Percentiles rank a stretch among this genome's conserved stretches.
These are phyloP conservation scores for Aspergillus sp. DNA, from an alignment of 2,329 filamentous ascomycete species.

Conservation along the genomic window DNA sequence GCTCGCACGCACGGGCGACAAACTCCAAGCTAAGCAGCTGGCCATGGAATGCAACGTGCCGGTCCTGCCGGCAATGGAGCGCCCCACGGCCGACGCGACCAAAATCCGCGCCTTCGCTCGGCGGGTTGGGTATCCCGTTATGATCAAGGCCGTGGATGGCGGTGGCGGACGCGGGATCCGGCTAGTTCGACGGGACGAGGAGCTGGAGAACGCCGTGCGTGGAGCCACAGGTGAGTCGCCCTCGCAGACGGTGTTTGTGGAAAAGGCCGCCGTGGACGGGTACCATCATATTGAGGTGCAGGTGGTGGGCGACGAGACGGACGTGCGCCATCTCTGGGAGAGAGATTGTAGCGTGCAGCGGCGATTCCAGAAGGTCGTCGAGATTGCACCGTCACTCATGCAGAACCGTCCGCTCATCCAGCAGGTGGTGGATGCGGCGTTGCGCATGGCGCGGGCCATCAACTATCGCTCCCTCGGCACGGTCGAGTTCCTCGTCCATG, in stretches of 20 bases:
- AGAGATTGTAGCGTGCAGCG: constrained; percentile 61
- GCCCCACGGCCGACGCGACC: constrained; percentile 42
- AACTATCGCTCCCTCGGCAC: constrained; percentile 60
- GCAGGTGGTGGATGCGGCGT: constrained; percentile 52
- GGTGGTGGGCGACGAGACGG: constrained; percentile 56
- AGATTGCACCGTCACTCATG: constrained; percentile 55
- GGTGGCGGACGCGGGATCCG: constrained; percentile 62
- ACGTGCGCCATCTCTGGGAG: constrained; percentile 57
- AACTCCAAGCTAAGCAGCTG: constrained; percentile 52
- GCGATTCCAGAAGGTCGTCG: constrained; percentile 61
- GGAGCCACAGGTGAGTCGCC: constrained; percentile 59
- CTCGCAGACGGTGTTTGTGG: constrained; percentile 56
- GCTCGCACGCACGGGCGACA: constrained; percentile 55
- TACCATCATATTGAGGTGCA: constrained; percentile 63
- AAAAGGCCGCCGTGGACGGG: constrained; percentile 61
- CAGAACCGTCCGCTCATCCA: constrained; percentile 46
- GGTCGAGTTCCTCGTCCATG: constrained; percentile 62
- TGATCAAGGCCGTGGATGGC: constrained; percentile 65
- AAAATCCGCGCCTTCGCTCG: constrained; percentile 58
- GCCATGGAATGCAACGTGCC: constrained; percentile 53
- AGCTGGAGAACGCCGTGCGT: constrained; percentile 47
- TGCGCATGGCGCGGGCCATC: constrained; percentile 44
- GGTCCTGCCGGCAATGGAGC: constrained; percentile 48
- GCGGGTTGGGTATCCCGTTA: constrained; percentile 52
- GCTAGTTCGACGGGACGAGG: constrained; percentile 44